Base-by-base conservation (phyloP, 2,329 filamentous ascomycete species). In the Diplodia sapinea region DNA sequence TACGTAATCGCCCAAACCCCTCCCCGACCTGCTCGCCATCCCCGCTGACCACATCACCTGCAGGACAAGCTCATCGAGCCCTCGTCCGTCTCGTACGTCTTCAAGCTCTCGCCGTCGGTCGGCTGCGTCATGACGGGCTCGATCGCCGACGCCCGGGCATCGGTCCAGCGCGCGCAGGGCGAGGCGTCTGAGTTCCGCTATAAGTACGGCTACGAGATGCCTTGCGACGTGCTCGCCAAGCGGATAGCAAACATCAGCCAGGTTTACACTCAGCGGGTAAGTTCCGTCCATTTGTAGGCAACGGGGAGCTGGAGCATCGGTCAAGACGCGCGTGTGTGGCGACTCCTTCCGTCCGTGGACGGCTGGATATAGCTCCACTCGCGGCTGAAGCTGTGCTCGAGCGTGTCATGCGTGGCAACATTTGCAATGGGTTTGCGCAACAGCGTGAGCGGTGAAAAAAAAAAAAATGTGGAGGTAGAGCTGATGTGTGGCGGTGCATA, bases 171-270 rank as follows among this genome's bases (percentile, higher is more conserved):
- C 76, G 95, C 95, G 71, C 91, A 95, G 83, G 92, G 92, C 74
- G 95, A 99, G 83, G 95, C 95, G 73, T 94, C 94, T 68, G 94
- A 99, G 79, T 99, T 99, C 84, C 89, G 90, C 82, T 99, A 99
- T 89, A 97, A 97, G 84, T 97, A 89, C 79, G 95, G 95, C 76
- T 99, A 99, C 82, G 95, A 99, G 86, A 99, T 99, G 95, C 95
- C 95, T 69, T 96, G 93, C 80, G 95, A 99, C 82, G 95, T 93
- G 64, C 83, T 99, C 76, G 92, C 95, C 72, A 99, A 99, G 88
- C 88, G 95, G 78, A 85, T 99, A 82, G 95, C 95, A 79, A 99
- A 99, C 83, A 97, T 99, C 84, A 97, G 93, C 82, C 95, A 99
- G 82, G 95, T 99, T 72, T 99, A 98, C 82, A 99, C 95, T 74